Conservation (phyloP, 148 eudicot species). For the Rhododendron henanense region DNA sequence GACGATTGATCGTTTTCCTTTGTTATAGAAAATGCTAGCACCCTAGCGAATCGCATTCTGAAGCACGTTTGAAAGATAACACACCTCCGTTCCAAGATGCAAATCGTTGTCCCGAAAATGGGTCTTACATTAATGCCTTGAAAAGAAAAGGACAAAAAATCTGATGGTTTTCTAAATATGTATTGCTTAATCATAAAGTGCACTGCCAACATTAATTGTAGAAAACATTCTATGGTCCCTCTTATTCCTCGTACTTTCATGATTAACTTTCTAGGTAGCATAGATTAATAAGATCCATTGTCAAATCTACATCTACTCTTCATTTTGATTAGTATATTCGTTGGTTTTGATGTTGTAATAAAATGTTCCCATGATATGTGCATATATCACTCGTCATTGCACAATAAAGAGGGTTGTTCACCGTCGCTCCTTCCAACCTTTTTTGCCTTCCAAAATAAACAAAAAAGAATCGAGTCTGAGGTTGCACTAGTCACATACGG, state of each 20-base stretch:
- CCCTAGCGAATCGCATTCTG: background rate
- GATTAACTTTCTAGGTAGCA: background rate
- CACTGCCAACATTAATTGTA: background rate
- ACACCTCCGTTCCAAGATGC: background rate
- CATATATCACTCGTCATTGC: background rate
- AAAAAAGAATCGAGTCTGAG: background rate
- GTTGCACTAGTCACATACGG: background rate
- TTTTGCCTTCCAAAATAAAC: background rate
- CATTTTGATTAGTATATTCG: background rate
- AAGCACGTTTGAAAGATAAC: background rate
- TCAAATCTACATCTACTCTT: background rate
- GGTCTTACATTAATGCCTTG: background rate
- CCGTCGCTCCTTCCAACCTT: background rate
- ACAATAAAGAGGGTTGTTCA: background rate
- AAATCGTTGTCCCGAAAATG: background rate
- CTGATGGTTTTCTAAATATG: background rate
- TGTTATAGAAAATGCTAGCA: background rate
- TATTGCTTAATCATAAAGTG: background rate
- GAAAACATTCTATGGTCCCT: background rate
- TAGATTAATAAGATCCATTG: background rate
- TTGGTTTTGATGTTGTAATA: background rate
- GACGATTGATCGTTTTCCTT: too few relatives aligned
- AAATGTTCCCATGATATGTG: background rate
- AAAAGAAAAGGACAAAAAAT: background rate
- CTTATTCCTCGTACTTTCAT: background rate